Evolutionary conservation across 768 basidiomycete genomes (phyloP).

Genomic region (Fomitopsis serialis): DNA sequence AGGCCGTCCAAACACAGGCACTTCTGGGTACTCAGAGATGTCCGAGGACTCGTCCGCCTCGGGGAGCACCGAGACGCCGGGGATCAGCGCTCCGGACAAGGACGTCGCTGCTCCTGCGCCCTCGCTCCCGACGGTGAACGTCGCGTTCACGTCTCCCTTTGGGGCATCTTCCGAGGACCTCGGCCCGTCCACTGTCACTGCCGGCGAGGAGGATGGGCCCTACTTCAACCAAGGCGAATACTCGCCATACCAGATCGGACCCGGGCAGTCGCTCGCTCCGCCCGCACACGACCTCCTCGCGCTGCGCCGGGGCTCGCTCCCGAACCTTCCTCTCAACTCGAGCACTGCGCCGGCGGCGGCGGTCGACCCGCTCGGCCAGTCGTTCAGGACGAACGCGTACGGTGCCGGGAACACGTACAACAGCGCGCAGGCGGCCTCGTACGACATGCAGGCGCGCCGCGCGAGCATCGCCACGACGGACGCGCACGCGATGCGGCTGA

Average conservation of each 20-base stretch:
- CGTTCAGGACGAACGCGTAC: conserved; percentile 3
- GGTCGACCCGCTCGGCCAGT: neutral
- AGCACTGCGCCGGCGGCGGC: neutral
- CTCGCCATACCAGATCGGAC: neutral
- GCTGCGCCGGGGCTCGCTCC: conserved; percentile 14
- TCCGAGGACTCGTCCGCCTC: neutral
- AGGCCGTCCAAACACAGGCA: neutral
- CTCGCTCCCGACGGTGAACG: neutral
- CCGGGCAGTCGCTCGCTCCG: conserved; percentile 7
- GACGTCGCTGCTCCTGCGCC: neutral
- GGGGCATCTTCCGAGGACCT: neutral
- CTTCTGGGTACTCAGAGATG: neutral
- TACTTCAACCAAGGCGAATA: neutral
- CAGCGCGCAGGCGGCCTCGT: conserved; percentile 8
- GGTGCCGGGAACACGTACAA: neutral
- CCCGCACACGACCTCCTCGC: conserved; percentile 9
- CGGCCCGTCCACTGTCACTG: neutral
- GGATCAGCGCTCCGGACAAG: neutral
- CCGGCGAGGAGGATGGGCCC: neutral
- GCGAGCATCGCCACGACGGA: conserved; percentile 15
- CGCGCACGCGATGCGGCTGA: conserved; percentile 9
- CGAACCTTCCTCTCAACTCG: neutral
- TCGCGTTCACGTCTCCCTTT: neutral
- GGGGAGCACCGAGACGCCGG: neutral
- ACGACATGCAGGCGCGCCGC: conserved; percentile 16